Evolutionary conservation across 2,329 filamentous ascomycete species (phyloP).

Genomic region (Fusarium sp.): DNA sequence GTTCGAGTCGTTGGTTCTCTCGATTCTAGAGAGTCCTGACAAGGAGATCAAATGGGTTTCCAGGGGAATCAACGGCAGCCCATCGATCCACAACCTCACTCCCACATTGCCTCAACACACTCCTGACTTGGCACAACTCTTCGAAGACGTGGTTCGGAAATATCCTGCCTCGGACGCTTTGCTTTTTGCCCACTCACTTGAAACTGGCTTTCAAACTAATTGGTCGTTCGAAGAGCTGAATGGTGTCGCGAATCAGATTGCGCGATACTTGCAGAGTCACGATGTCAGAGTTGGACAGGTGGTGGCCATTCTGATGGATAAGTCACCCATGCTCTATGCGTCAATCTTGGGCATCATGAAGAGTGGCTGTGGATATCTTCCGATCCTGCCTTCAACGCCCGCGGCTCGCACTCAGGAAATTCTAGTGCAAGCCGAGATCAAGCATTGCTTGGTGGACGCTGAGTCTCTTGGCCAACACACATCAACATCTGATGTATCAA

Average conservation of each 20-base stretch:
- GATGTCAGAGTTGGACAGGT: conserved; percentile 67
- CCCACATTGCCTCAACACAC: conserved; percentile 52
- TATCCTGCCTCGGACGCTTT: conserved; percentile 72
- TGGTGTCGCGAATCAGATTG: conserved; percentile 72
- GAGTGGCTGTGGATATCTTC: conserved; percentile 82
- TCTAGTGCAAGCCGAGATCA: conserved; percentile 69
- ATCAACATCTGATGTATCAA: conserved; percentile 28
- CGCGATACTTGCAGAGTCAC: conserved; percentile 62
- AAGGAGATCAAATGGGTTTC: conserved; percentile 26
- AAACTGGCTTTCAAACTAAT: conserved; percentile 49
- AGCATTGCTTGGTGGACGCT: conserved; percentile 59
- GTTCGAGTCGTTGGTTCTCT: conserved; percentile 64
- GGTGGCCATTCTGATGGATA: conserved; percentile 83
- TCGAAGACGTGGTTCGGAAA: conserved; percentile 65
- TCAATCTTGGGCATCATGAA: conserved; percentile 82
- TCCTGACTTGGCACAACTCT: conserved; percentile 63
- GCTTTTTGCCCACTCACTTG: conserved; percentile 66
- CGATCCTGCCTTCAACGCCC: conserved; percentile 80
- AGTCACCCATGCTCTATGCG: conserved; percentile 78
- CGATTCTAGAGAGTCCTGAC: conserved; percentile 49
- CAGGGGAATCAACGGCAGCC: conserved; percentile 47
- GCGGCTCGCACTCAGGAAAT: conserved; percentile 71
- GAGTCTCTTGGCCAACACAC: conserved; percentile 36
- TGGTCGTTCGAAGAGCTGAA: conserved; percentile 78
- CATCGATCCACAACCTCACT: conserved; percentile 65